Percentiles rank a stretch among this genome's conserved stretches.
Evolutionary conservation across 495 filamentous ascomycete species (phyloP).

Genomic region (Aspergillus hancockii): DNA sequence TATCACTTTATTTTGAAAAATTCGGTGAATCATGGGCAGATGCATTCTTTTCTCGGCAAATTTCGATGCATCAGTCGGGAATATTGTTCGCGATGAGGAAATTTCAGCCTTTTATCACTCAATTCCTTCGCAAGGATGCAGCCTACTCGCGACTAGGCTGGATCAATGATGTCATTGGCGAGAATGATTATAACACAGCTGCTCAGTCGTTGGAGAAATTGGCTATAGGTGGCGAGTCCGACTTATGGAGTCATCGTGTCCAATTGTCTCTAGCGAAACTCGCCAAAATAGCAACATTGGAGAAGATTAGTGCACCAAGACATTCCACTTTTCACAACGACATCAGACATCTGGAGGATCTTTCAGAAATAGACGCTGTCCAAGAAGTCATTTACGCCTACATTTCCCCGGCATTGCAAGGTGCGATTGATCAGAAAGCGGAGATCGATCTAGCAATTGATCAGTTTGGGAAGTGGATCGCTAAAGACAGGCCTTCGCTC

Average conservation of each 20-base stretch:
- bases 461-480: slow-evolving; percentile 56
- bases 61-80: slow-evolving; percentile 63
- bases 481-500: slow-evolving; percentile 63
- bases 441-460: slow-evolving; percentile 74
- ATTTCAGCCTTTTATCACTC: slow-evolving; percentile 66
- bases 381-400: slow-evolving; percentile 72
- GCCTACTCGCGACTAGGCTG: slow-evolving; percentile 77
- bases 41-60: slow-evolving; percentile 74
- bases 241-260: slow-evolving; percentile 87
- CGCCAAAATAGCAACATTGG: slow-evolving; percentile 62
- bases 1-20: slow-evolving; percentile 65
- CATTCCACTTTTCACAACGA: slow-evolving; percentile 31
- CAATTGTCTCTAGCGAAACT: slow-evolving; percentile 88
- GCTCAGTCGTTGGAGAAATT: slow-evolving; percentile 64
- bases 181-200: slow-evolving; percentile 71
- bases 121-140: slow-evolving; percentile 69
- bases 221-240: slow-evolving; percentile 65
- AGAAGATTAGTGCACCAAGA: slow-evolving; percentile 27
- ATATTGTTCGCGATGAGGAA: slow-evolving; percentile 65
- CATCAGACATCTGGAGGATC: slow-evolving; percentile 54
- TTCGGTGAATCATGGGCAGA: slow-evolving; percentile 79
- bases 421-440: slow-evolving; percentile 75
- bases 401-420: slow-evolving; percentile 56
- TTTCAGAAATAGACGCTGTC: slow-evolving; percentile 64
- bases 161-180: slow-evolving; percentile 85